phyloP scores from a whole-genome alignment of 139 green algal genomes.

The Chlorella sp. region DNA sequence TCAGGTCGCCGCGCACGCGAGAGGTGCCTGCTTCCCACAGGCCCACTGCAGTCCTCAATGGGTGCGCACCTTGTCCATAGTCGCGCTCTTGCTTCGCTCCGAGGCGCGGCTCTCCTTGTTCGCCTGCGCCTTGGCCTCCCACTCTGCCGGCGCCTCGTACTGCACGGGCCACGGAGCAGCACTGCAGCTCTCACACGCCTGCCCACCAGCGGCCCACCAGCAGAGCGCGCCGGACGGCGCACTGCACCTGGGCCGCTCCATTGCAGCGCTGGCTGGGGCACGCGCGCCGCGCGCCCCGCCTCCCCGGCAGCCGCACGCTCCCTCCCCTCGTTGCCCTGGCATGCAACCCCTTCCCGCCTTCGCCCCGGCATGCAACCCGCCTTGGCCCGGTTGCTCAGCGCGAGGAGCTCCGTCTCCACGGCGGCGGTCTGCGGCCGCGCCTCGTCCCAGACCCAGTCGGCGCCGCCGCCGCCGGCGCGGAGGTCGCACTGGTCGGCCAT shows the following conservation, averaged over 20 bases:
- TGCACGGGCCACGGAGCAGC: not conserved
- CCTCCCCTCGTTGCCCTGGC: not conserved
- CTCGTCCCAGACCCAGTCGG: not conserved
- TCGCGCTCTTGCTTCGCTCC: not conserved
- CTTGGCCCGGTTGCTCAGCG: not conserved
- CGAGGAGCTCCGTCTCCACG: not conserved
- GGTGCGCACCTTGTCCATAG: not conserved
- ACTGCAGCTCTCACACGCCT: not conserved
- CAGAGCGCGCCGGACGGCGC: too few species aligned
- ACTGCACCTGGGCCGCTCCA: not conserved
- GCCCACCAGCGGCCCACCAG: too few species aligned
- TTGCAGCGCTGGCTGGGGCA: not conserved
- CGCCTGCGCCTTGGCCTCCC: not conserved
- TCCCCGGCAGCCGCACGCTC: not conserved
- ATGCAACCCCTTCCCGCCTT: not conserved
- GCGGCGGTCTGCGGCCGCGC: not conserved
- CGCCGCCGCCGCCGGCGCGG: not conserved
- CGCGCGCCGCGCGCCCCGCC: not conserved
- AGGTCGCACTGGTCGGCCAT: slow-evolving; percentile 34
- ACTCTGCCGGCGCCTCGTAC: not conserved
- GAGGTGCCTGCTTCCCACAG: not conserved
- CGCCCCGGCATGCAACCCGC: not conserved
- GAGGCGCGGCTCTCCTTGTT: not conserved
- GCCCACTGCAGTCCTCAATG: not conserved
- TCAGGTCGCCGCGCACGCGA: not conserved